Base-by-base conservation (phyloP, 331 rosid species). In the Pyracantha coccinea region DNA sequence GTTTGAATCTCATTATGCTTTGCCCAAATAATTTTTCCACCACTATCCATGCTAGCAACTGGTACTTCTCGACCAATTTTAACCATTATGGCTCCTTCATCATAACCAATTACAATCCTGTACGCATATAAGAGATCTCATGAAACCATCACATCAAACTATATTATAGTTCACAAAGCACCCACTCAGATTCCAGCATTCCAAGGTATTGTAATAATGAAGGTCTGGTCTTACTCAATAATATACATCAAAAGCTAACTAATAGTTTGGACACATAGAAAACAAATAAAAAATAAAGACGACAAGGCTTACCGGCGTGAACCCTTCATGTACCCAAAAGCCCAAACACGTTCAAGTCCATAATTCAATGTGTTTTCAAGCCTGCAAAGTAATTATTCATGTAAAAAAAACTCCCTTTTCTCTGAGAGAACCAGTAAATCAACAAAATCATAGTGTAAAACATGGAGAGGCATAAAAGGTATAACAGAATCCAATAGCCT, bases 291-390 rank as follows among this genome's bases (percentile, higher is more conserved):
- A 32, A 52, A 25, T 38, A 81, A 38, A 52, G 15, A 57, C 25
- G 58, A 65, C 38, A 24, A 69, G 45, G 50, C 87, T 88, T 79
- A 92, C 97, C 80, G 54, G n/a, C 88, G 70, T 74, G 97, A 87
- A 78, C 97, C 88, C 83, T 89, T 90, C 83, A 88, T 88, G 84
- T 83, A 86, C 65, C 87, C 97, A 83, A 92, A 71, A 2, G 86
- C 83, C 97, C 97, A 94, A 57, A 91, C 97, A 78, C 99, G 89
- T 73, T 85, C 92, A 14, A 91, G 93, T 73, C 86, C 93, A 88
- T 83, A 94, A 67, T 89, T 80, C 74, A 93, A 80, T 6, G 97
- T 87, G 74, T 71, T 85, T 35, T 83, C 85, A 82, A 92, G 96
- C 87, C 99, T 91, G 83, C 72, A 83, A 80, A 58, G 77, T 47